Percentiles rank a stretch among this genome's conserved stretches.
Evolutionary conservation across 164 flowering plant species (phyloP).

Genomic region (Magnolia officinalis): DNA sequence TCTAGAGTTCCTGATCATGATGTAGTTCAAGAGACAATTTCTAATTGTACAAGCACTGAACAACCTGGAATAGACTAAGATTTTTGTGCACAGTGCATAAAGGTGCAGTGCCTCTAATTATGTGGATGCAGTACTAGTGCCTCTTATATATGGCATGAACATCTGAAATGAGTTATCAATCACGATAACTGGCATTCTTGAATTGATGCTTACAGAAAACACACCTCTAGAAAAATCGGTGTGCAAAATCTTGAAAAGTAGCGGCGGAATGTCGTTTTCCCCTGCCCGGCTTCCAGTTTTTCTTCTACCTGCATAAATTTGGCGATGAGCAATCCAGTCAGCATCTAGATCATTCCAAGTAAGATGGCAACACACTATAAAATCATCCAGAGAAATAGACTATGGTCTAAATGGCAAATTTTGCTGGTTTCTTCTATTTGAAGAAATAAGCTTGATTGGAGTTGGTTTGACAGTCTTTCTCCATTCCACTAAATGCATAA

Average conservation of each 20-base stretch:
- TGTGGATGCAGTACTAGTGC: background rate
- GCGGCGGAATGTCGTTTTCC: slow-evolving; percentile 72
- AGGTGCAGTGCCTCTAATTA: too few relatives aligned
- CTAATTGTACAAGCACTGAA: too few relatives aligned
- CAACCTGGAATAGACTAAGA: too few relatives aligned
- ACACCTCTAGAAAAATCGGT: slow-evolving; percentile 94
- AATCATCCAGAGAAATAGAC: background rate
- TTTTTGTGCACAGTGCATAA: too few relatives aligned
- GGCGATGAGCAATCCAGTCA: background rate
- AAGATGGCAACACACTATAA: background rate
- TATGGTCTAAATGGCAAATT: background rate
- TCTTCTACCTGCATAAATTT: slow-evolving; percentile 72
- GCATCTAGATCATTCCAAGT: background rate
- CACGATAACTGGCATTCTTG: background rate
- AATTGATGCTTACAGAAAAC: background rate
- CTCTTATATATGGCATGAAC: background rate
- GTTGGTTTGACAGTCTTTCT: background rate
- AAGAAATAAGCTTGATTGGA: background rate
- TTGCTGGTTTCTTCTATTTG: background rate
- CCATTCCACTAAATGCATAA: background rate
- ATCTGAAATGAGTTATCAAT: background rate
- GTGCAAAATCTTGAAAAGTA: slow-evolving; percentile 92
- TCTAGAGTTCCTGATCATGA: too few relatives aligned
- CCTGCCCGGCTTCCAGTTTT: slow-evolving; percentile 89
- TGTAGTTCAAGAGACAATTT: too few relatives aligned